Evolutionary conservation across 2,329 filamentous ascomycete species (phyloP), one percentile per base, ranked within the genome.

Genomic region (Colletotrichum melonis): DNA sequence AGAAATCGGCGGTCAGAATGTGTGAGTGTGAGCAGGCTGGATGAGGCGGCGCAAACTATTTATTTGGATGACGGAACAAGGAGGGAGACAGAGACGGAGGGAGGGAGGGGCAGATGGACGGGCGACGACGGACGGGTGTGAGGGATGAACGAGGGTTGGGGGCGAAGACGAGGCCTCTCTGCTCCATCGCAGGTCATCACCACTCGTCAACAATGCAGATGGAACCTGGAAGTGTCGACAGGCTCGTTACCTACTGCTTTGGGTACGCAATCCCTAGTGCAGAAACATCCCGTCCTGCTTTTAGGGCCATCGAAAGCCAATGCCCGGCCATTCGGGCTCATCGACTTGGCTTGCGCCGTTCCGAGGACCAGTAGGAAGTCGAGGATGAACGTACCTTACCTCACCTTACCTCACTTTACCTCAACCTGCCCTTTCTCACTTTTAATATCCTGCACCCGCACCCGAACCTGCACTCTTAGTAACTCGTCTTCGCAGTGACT

Each of bases 41-140:
- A 62, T 49, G 71, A 73, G 71, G n/a, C 60, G 67, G 46, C 60
- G 67, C 46, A 62, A 62, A 70, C 46, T 73, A 71, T 73, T 73
- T 73, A 73, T 73, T 49, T 52, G 62, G 62, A 24, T 46, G 63
- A 65, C 32, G 52, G 52, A 1, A 24, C n/a, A 28, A 9, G 14
- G 63, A 28, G 16, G 14, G 63, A 42, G 12, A 38, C 30, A 54
- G 32, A 42, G 56, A 35, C 32, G 46, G 28, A 55, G 19, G 19
- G 22, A 28, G 32, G 32, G 38, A 24, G 49, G 32, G 32, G 24
- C 14, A 19, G 42, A 49, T 22, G 42, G 42, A 49, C 42, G 42
- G 42, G 42, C 42, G 19, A 22, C 42, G 19, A 49, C 19, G 42
- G 19, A 49, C 19, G 42, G 42, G 42, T 11, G 19, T 2, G 42